Evolutionary conservation across 2,329 filamentous ascomycete genomes (phyloP), one percentile per base, ranked within the genome.

Genomic region (Colletotrichum sojae): DNA sequence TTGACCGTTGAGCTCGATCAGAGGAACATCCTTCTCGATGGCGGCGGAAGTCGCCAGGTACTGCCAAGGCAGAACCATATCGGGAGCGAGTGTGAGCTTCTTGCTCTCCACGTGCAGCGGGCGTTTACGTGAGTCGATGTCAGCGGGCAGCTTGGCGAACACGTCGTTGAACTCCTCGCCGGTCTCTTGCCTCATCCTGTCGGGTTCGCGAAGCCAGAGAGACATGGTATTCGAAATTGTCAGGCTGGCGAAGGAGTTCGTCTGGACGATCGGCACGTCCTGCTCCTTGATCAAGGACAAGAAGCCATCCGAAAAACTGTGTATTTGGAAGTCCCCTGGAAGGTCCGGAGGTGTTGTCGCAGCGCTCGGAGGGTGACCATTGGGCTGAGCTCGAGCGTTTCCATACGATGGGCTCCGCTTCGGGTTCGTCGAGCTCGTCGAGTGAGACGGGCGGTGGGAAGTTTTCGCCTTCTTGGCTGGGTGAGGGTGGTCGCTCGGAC

Each of bases 391-490:
- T 82, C 90, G 80, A 82, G 89, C 78, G 77, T 92, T 94, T 63
- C 88, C 86, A 69, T 90, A 87, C 2, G 87, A 88, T 63, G 92
- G 88, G 67, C 89, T 90, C 68, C 90, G 88, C 74, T 91, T 89
- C 52, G 88, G 83, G 27, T 89, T 85, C 58, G 91, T 84, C n/a
- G 91, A 92, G 73, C 89, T 90, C 72, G 93, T 83, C 1, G 95
- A 97, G 67, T 91, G 90, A 39, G 91, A 94, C 0, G 92, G 81
- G 71, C 92, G 92, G 82, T 98, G 95, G 55, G 87, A 90, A n/a
- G 88, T 90, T 80, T 97, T 98, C 1, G 91, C 78, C 75, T 94
- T 94, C 80, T 97, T 98, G 46, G 89, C 79, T 2, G 92, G 88
- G 51, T 90, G 90, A 6, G 79, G 78, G 51, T 82, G 79, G 45